These are phyloP conservation scores for Carex scoparia DNA, from an alignment of 176 grass and related monocot species.

Conservation along the genomic window DNA sequence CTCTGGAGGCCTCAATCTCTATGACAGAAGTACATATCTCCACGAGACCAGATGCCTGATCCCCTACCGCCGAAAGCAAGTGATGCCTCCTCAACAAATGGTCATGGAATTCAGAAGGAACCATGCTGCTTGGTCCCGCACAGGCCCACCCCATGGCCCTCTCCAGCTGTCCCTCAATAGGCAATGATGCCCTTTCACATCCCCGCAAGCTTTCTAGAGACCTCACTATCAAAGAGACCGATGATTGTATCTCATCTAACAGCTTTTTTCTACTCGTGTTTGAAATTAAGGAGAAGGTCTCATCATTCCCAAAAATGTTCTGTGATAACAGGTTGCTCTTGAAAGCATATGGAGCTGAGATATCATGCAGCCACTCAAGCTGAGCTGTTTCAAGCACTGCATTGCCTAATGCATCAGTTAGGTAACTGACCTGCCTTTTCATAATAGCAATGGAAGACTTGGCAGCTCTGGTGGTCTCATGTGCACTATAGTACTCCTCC, in stretches of 20 bases:
- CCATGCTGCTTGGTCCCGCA: constrained; percentile 52
- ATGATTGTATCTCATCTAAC: constrained; percentile 90
- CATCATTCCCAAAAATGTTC: constrained; percentile 72
- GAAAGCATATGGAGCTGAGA: constrained; percentile 53
- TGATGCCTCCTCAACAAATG: constrained; percentile 74
- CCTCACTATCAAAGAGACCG: constrained; percentile 67
- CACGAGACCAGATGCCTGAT: constrained; percentile 69
- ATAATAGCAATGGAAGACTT: constrained; percentile 62
- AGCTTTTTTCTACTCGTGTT: constrained; percentile 64
- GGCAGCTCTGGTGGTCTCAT: constrained; percentile 81
- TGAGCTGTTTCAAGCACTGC: constrained; percentile 68
- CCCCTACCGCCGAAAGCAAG: constrained; percentile 53
- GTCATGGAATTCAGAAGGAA: constrained; percentile 69
- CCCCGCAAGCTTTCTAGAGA: constrained; percentile 71
- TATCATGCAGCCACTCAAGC: constrained; percentile 86
- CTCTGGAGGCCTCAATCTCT: constrained; percentile 93
- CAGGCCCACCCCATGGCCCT: constrained; percentile 98
- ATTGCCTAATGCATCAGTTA: constrained; percentile 63
- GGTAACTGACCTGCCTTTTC: constrained; percentile 77
- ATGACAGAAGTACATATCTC: constrained; percentile 74
- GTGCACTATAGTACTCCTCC: constrained; percentile 83
- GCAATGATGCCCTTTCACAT: constrained; percentile 72
- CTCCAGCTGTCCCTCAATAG: constrained; percentile 86
- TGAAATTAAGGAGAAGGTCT: constrained; percentile 56
- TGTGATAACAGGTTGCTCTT: constrained; percentile 59